Percentiles rank a stretch among this genome's conserved stretches.
These are phyloP conservation scores for Capronia coronata DNA, from an alignment of 2,329 filamentous ascomycete genomes.

Conservation along the genomic window DNA sequence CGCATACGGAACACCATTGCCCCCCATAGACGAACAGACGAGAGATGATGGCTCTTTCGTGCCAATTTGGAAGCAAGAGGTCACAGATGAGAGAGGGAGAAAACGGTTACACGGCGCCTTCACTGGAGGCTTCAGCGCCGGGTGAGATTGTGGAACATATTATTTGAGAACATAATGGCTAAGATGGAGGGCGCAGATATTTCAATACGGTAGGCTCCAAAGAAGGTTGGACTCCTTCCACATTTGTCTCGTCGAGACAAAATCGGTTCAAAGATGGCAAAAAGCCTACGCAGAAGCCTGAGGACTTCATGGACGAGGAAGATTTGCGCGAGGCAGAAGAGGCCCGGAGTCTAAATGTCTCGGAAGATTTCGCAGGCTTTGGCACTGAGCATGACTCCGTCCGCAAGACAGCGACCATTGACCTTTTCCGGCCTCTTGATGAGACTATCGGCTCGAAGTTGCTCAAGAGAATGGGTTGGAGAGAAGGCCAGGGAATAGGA, in stretches of 20 bases:
- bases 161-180: constrained; percentile 32
- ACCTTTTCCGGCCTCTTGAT: constrained; percentile 63
- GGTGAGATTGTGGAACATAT: constrained; percentile 52
- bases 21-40: constrained; percentile 64
- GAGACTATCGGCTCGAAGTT: constrained; percentile 84
- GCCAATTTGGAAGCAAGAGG: constrained; percentile 97
- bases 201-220: constrained; percentile 98
- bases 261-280: constrained; percentile 68
- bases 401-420: constrained; percentile 55
- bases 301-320: constrained; percentile 98
- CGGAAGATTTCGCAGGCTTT: constrained; percentile 66
- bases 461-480: constrained; percentile 91
- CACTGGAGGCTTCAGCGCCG: constrained; percentile 92
- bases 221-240: constrained; percentile 90
- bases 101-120: constrained; percentile 94
- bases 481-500: constrained; percentile 84
- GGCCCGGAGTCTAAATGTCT: constrained; percentile 65
- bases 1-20: constrained; percentile 76
- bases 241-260: constrained; percentile 82
- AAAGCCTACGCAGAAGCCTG: constrained; percentile 53
- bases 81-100: constrained; percentile 82
- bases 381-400: constrained; percentile 56
- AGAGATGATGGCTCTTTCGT: constrained; percentile 89
- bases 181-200: constrained; percentile 55
- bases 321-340: constrained; percentile 83